Base-by-base conservation (phyloP, 768 basidiomycete species). In the Phaeotremella skinneri region DNA sequence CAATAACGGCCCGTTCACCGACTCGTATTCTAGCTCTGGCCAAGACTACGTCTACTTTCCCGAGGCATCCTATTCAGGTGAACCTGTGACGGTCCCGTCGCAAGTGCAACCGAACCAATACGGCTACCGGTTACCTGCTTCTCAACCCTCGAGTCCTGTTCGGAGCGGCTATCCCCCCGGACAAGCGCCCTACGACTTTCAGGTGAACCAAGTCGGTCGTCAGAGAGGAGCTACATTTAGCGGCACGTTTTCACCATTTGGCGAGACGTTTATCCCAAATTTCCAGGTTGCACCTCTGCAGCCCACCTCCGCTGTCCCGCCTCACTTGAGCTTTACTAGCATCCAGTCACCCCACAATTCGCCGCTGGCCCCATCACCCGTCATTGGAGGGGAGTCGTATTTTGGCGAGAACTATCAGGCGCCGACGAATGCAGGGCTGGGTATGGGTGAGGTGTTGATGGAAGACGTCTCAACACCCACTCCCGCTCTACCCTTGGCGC, bases 211-310 rank as follows among this genome's bases (percentile, higher is more conserved):
- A 49, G 43, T 56, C 4, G 74, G 72, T 27, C 52, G 74, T 50
- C 74, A 73, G 39, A 29, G 74, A 51, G 74, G 74, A 6, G 72
- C 70, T 5, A 75, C 74, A 1, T 71, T 73, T 52, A 75, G 74
- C 52, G 74, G 70, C 3, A 61, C 59, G 16, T 55, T 42, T 30
- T 64, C 61, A 11, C 62, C 67, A 37, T 66, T 66, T 49, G 58
- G 50, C 25, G 50, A 52, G 25, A 47, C 52, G 11, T 64, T 20
- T 52, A 57, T 34, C 45, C 58, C 9, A 53, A 43, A 41, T 27
- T 55, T 47, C 29, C 56, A 54, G 52, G 50, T 61, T 27, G 39
- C 53, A 9, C 52, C 50, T 45, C 45, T 58, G 20, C 60, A 39
- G 5, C 42, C 56, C 20, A 5, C 56, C 29, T 20, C 49, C 3